Base-by-base conservation (phyloP, 345 rosid species). In the Garcia nutans region DNA sequence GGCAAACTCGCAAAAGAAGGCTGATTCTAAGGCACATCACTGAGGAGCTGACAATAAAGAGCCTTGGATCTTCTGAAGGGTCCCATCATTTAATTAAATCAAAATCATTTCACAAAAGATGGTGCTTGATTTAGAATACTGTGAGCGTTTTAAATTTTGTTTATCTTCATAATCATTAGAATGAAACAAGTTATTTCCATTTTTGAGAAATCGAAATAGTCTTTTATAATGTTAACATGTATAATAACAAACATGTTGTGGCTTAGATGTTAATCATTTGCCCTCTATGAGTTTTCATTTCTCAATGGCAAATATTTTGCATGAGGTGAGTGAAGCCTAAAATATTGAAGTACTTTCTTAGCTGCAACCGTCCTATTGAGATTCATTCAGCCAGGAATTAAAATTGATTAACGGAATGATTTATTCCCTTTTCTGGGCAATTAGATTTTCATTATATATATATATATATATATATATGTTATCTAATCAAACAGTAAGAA, bases 1-100 rank as follows among this genome's bases (percentile, higher is more conserved):
- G 57, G 74, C 86, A 60, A 90, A 85, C 74, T 88, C 92, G 12
- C 89, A 78, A 2, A 76, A 72, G 80, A 90, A 88, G 78, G 87
- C 88, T 68, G 90, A 86, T 84, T 89, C 86, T 17, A 83, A 84
- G 91, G 77, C 83, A 19, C 76, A 70, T 79, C 75, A 79, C 62
- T 74, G 63, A 79, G 56, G 56, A 17, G 62, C 15, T 58, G 19
- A 10, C 11, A 69, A 63, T 70, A 69, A 69, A 62, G 41, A 16
- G 9, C 20, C 41, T 1, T 54, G 24, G 13, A 10, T 75, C 71
- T 20, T 37, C 23, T 24, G 13, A 54, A 65, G 23, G 57, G 19
- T 65, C 17, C 9, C 23, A 65, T 74, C n/a, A 31, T 22, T 60
- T 44, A 37, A 37, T 37, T 37, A 5, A 37, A 37, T 37, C 41